These are phyloP conservation scores for Aspergillus steynii DNA, from an alignment of 495 filamentous ascomycete genomes.

Conservation along the genomic window DNA sequence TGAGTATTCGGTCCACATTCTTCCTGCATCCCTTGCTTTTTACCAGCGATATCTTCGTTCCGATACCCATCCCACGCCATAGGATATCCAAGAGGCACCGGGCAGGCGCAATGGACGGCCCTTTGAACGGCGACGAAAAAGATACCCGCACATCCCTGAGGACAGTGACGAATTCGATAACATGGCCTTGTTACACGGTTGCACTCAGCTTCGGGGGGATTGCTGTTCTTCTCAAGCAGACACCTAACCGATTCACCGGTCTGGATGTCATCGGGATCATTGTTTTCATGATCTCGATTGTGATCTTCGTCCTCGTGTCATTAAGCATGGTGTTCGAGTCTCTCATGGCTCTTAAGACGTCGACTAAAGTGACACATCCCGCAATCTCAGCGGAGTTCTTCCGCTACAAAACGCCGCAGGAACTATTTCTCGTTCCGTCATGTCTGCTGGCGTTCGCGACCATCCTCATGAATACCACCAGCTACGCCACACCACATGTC, in stretches of 20 bases:
- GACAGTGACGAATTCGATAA: not conserved
- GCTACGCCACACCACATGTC: conserved; percentile 16
- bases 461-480: conserved; percentile 20
- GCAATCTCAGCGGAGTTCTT: conserved; percentile 26
- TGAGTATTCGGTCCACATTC: not conserved
- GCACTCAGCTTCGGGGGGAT: conserved; percentile 51
- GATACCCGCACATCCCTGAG: not conserved
- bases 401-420: conserved; percentile 32
- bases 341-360: not conserved
- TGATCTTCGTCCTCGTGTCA: conserved; percentile 50
- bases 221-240: conserved; percentile 52
- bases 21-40: not conserved
- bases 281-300: conserved; percentile 57
- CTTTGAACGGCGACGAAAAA: not conserved
- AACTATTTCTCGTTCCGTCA: conserved; percentile 49
- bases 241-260: conserved; percentile 54
- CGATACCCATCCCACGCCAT: not conserved
- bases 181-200: conserved; percentile 22
- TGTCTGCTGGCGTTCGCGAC: conserved; percentile 18
- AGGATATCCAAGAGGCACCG: too few relatives aligned
- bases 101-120: not conserved
- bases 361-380: not conserved
- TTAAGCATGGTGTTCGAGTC: conserved; percentile 42
- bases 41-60: not conserved
- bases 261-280: conserved; percentile 55